These are phyloP conservation scores for Penicillium silybi DNA, from an alignment of 495 filamentous ascomycete species.

Conservation along the genomic window DNA sequence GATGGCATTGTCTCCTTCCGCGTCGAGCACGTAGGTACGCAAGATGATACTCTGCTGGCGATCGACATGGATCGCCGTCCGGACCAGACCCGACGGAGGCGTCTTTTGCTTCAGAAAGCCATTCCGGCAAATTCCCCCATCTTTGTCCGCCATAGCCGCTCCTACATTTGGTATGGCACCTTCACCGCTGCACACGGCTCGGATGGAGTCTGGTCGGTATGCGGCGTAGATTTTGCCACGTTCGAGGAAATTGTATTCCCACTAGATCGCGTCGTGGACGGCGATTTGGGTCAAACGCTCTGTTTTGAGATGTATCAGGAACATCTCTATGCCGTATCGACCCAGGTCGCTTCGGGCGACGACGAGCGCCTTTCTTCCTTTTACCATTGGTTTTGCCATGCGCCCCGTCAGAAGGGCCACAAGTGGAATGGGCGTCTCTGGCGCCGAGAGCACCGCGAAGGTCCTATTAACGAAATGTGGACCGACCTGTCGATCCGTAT, in stretches of 20 bases:
- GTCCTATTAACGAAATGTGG: conserved; percentile 76
- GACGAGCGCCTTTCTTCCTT: conserved; percentile 66
- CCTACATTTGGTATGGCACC: conserved; percentile 66
- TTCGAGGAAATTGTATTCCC: conserved; percentile 11
- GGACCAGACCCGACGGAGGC: conserved; percentile 23
- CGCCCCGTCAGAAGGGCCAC: conserved; percentile 31
- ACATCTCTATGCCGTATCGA: conserved; percentile 72
- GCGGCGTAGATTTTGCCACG: conserved; percentile 47
- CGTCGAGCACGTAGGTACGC: conserved; percentile 28
- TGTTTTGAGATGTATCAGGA: conserved; percentile 68
- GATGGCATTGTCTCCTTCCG: conserved; percentile 58
- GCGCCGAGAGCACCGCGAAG: conserved; percentile 66
- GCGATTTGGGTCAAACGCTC: conserved; percentile 62
- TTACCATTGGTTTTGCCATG: conserved; percentile 64
- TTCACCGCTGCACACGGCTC: conserved; percentile 12
- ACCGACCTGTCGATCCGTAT: conserved; percentile 59
- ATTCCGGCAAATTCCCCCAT: conserved; percentile 13
- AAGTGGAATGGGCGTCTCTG: conserved; percentile 45
- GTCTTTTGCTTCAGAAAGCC: conserved; percentile 27
- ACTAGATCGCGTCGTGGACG: conserved; percentile 12
- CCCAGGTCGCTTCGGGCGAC: conserved; percentile 57
- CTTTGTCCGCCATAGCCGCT: conserved; percentile 64
- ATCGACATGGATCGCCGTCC: conserved; percentile 43
- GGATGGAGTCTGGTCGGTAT: conserved; percentile 51
- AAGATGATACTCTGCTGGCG: conserved; percentile 53